Conservation (phyloP, 768 basidiomycete species). For the Trichaptum fuscoviolaceum region DNA sequence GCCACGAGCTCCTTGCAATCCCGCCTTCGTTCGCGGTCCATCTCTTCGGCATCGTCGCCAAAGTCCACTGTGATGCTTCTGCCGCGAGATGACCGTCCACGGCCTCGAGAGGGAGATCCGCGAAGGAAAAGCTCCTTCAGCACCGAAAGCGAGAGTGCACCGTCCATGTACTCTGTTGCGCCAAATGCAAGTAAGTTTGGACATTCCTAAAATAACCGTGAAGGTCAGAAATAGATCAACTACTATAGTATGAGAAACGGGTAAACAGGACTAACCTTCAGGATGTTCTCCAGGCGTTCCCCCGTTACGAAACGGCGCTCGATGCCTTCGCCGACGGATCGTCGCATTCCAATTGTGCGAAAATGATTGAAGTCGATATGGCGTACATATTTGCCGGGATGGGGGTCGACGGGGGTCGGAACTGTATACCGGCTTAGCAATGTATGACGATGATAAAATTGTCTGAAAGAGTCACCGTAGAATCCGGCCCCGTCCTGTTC, state of each 20-base stretch:
- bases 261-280: constrained; percentile 48
- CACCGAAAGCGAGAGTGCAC: constrained; percentile 78
- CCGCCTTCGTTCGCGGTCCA: constrained; percentile 67
- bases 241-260: constrained; percentile 10
- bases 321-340: constrained; percentile 85
- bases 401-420: constrained; percentile 62
- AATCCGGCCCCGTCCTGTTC: constrained; percentile 59
- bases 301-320: constrained; percentile 91
- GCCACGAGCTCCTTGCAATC: constrained; percentile 81
- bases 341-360: constrained; percentile 92
- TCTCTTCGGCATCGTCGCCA: constrained; percentile 59
- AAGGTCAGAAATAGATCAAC: constrained; percentile 8
- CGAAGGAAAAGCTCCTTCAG: constrained; percentile 88
- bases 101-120: constrained; percentile 63
- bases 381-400: constrained; percentile 74
- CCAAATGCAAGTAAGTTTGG: constrained; percentile 84
- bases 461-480: constrained; percentile 48
- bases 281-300: constrained; percentile 69
- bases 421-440: constrained; percentile 34
- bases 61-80: constrained; percentile 46
- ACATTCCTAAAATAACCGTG: constrained; percentile 56
- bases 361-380: constrained; percentile 96
- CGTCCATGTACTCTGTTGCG: constrained; percentile 99
- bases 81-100: constrained; percentile 64
- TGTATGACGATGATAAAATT: background rate